Evolutionary conservation across 2,329 filamentous ascomycete genomes (phyloP).

Genomic region (Botrytis medusae): DNA sequence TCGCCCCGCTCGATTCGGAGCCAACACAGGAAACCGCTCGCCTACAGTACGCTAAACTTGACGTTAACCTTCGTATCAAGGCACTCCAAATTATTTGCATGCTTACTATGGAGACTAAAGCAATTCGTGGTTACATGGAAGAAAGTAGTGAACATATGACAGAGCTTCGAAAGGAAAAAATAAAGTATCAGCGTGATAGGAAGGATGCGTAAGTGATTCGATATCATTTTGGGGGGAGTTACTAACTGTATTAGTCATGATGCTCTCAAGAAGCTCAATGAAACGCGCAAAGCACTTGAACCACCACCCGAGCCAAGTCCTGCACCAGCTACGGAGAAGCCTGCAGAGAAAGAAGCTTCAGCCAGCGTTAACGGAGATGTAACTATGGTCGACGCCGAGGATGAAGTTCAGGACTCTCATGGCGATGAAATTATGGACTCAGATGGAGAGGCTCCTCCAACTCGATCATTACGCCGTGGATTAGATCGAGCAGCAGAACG

Average conservation of each 20-base stretch:
- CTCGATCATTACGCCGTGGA: constrained; percentile 59
- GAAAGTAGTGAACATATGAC: constrained; percentile 95
- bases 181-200: constrained; percentile 81
- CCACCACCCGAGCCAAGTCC: constrained; percentile 64
- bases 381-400: constrained; percentile 64
- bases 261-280: constrained; percentile 68
- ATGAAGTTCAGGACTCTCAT: constrained; percentile 54
- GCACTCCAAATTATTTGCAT: constrained; percentile 84
- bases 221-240: not conserved
- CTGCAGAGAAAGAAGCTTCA: constrained; percentile 9
- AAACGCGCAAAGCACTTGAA: constrained; percentile 69
- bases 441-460: constrained; percentile 63
- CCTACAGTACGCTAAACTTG: constrained; percentile 69
- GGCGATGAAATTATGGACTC: constrained; percentile 65
- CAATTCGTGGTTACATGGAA: constrained; percentile 84
- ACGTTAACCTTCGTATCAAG: constrained; percentile 79
- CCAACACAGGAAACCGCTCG: constrained; percentile 73
- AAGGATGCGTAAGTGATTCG: constrained; percentile 57
- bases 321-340: constrained; percentile 40
- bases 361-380: constrained; percentile 50
- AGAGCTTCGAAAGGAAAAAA: constrained; percentile 90
- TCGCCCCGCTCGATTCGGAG: constrained; percentile 77
- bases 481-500: constrained; percentile 70
- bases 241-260: constrained; percentile 56
- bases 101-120: constrained; percentile 81